phyloP scores from a whole-genome alignment of 2,329 filamentous ascomycete genomes.

The Decorospora gaudefroyi region DNA sequence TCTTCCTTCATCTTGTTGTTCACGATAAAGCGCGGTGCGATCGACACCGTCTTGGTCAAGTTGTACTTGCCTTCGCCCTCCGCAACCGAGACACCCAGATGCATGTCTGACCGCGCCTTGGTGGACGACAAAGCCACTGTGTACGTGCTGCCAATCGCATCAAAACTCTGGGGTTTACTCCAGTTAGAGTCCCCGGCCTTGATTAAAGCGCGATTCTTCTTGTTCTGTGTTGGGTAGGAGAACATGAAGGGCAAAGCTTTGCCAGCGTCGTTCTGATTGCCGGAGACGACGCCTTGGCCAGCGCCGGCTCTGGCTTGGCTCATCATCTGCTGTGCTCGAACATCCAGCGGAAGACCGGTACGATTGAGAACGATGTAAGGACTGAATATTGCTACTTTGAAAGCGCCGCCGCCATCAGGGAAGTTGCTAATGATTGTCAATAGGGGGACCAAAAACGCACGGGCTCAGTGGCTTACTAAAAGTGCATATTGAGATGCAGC shows the following conservation, averaged over 20 bases:
- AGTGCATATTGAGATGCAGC: conserved; percentile 83
- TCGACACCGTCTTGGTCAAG: conserved; percentile 90
- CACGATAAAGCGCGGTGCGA: conserved; percentile 88
- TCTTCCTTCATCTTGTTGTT: conserved; percentile 92
- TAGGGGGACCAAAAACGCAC: no score
- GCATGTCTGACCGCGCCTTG: conserved; percentile 76
- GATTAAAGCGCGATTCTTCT: conserved; percentile 84
- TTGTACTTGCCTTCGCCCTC: conserved; percentile 98
- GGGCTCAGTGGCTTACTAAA: no score
- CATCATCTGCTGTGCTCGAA: conserved; percentile 86
- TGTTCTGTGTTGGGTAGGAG: conserved; percentile 85
- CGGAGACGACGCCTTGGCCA: conserved; percentile 71
- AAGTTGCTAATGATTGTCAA: conserved; percentile 59
- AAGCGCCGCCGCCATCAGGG: conserved; percentile 90
- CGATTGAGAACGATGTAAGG: conserved; percentile 96
- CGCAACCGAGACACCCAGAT: conserved; percentile 84
- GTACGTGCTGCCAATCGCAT: conserved; percentile 90
- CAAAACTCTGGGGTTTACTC: conserved; percentile 98
- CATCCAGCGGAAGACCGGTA: conserved; percentile 84
- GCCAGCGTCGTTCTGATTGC: conserved; percentile 61
- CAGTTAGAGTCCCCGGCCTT: conserved; percentile 89
- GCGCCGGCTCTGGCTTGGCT: conserved; percentile 80
- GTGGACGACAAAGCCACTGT: conserved; percentile 81
- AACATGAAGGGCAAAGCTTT: conserved; percentile 94
- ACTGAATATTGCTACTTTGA: conserved; percentile 93